These are phyloP conservation scores for Kwoniella heveanensis DNA, from an alignment of 768 basidiomycete species.

Conservation along the genomic window DNA sequence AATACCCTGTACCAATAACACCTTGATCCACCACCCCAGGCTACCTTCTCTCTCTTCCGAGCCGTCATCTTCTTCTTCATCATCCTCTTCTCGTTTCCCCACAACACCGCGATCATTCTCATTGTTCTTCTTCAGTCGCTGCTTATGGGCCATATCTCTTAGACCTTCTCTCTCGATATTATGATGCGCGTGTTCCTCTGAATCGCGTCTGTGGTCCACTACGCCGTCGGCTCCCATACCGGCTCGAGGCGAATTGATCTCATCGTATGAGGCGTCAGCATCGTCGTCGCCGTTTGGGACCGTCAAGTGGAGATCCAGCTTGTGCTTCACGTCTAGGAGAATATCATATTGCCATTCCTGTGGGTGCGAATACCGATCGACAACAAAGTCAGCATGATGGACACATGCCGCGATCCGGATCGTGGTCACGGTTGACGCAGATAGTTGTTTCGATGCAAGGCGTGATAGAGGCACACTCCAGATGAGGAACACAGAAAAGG, in stretches of 20 bases:
- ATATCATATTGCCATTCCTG: constrained; percentile 44
- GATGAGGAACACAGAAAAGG: neutral
- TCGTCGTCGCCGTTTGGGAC: neutral
- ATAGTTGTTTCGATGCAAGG: too few species aligned
- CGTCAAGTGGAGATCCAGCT: constrained; percentile 17
- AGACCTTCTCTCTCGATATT: constrained; percentile 14
- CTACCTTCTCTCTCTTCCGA: neutral
- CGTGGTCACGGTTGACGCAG: too few species aligned
- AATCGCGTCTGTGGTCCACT: neutral
- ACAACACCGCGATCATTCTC: neutral
- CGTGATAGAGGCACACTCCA: too few species aligned
- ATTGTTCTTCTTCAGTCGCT: constrained; percentile 2
- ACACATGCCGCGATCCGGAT: too few species aligned
- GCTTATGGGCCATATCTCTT: constrained; percentile 13
- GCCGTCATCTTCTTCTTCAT: neutral
- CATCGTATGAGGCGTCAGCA: neutral
- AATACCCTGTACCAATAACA: constrained; percentile 17
- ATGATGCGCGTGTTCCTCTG: constrained; percentile 17
- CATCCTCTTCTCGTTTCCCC: neutral
- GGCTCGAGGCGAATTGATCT: constrained; percentile 13
- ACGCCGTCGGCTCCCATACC: neutral
- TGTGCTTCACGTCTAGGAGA: constrained; percentile 36
- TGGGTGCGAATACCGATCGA: neutral
- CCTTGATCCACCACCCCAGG: constrained; percentile 15
- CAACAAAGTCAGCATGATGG: neutral